Evolutionary conservation across 1,284 basidiomycete genomes (phyloP).

Genomic region (Ceratobasidium sp.): DNA sequence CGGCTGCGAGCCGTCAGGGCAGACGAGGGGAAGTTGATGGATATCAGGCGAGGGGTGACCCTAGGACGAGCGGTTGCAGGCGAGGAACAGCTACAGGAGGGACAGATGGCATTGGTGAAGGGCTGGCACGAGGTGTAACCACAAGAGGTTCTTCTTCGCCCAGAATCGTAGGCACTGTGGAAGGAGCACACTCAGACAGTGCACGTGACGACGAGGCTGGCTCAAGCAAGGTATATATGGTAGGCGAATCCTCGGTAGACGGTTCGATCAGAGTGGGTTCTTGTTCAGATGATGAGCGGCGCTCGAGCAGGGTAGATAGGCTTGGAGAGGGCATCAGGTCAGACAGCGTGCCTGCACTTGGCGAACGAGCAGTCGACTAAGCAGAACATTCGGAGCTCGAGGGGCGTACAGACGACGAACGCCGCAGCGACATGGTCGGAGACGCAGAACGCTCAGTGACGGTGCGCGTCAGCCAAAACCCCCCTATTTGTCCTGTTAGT

Average conservation of each 20-base stretch:
- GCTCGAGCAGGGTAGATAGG: not conserved
- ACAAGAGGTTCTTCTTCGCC: constrained; percentile 19
- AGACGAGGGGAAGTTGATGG: constrained; percentile 28
- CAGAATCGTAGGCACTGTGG: constrained; percentile 11
- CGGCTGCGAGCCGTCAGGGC: constrained; percentile 17
- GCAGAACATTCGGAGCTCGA: constrained; percentile 71
- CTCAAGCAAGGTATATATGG: too few relatives aligned
- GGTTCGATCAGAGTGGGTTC: too few relatives aligned
- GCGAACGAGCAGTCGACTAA: constrained; percentile 50
- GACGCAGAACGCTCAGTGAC: constrained; percentile 61
- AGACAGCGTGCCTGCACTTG: not conserved
- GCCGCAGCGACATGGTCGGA: constrained; percentile 49
- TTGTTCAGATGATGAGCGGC: too few relatives aligned
- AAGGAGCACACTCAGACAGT: constrained; percentile 17
- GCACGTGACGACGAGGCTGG: too few relatives aligned
- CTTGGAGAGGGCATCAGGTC: constrained; percentile 26
- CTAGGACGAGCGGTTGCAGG: not conserved
- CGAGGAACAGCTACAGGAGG: not conserved
- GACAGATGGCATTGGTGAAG: not conserved
- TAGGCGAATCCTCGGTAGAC: too few relatives aligned
- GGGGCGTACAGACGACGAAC: constrained; percentile 75
- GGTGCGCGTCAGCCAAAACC: constrained; percentile 60
- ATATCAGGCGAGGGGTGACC: not conserved
- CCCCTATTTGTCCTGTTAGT: constrained; percentile 64
- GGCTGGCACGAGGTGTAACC: constrained; percentile 11